Evolutionary conservation across 345 rosid genomes (phyloP).

Genomic region (Brassica juncea): DNA sequence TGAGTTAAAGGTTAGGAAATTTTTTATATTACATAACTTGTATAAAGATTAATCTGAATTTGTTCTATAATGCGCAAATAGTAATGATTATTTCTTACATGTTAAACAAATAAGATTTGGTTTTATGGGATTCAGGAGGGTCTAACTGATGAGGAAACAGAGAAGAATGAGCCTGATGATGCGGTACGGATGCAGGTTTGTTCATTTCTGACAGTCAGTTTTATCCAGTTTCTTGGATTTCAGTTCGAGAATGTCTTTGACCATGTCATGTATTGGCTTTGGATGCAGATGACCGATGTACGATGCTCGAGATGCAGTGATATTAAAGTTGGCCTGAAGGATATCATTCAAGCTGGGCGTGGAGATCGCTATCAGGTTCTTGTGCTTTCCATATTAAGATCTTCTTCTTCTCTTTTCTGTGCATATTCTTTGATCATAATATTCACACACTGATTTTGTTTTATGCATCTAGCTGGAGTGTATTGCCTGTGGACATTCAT

Average conservation of each 20-base stretch:
- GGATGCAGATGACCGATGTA: neutral
- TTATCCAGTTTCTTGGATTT: neutral
- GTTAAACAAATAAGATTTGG: neutral
- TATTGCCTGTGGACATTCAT: conserved; percentile 74
- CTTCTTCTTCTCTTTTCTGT: neutral
- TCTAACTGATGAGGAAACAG: neutral
- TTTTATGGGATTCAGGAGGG: neutral
- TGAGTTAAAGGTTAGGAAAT: conserved; percentile 70
- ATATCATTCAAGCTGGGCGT: neutral
- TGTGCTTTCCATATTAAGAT: neutral
- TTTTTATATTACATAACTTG: neutral
- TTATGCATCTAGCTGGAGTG: conserved; percentile 72
- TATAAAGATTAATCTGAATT: neutral
- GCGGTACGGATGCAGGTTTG: neutral
- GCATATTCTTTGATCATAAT: neutral
- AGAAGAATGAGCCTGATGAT: neutral
- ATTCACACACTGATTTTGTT: conserved; percentile 11
- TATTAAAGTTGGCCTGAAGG: neutral
- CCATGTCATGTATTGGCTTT: neutral
- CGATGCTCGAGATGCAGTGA: neutral
- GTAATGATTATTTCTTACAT: neutral
- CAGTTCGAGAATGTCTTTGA: neutral
- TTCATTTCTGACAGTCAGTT: neutral
- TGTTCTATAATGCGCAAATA: neutral
- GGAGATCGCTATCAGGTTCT: neutral